phyloP scores from a whole-genome alignment of 1,139 yeast genomes.

The Suhomyces taliae region DNA sequence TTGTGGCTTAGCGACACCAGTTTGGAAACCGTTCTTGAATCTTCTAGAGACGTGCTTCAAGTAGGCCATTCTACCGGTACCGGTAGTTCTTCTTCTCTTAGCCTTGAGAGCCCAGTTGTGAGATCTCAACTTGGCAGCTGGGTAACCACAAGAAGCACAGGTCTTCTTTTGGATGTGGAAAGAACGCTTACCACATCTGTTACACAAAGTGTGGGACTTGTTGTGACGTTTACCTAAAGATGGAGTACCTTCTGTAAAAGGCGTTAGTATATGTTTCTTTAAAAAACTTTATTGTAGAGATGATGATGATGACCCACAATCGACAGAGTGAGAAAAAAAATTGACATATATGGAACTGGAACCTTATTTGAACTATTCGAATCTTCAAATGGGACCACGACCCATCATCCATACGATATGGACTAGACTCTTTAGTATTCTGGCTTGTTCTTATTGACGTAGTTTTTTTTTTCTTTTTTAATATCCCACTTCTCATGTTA shows the following conservation, averaged over 20 bases:
- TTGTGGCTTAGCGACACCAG: constrained; percentile 71
- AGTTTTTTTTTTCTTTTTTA: no score
- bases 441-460: no score
- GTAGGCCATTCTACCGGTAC: constrained; percentile 99
- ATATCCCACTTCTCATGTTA: no score
- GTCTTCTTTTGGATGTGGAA: constrained; percentile 99
- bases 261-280: constrained; percentile 14
- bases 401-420: no score
- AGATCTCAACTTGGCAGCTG: constrained; percentile 98
- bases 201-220: constrained; percentile 99
- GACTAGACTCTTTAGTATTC: no score
- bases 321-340: no score
- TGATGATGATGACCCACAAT: neutral
- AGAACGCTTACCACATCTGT: constrained; percentile 99
- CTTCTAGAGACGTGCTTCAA: constrained; percentile 95
- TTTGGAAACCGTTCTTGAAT: constrained; percentile 99
- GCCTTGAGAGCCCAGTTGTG: constrained; percentile 99
- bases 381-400: no score
- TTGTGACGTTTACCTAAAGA: constrained; percentile 99
- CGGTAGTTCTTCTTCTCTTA: constrained; percentile 99
- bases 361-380: no score
- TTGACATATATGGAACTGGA: neutral
- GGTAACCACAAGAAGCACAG: constrained; percentile 99
- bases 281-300: no score
- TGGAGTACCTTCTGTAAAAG: constrained; percentile 94